Base-by-base conservation (phyloP, 208 protist genomes). In the Trypanosoma scelopori region DNA sequence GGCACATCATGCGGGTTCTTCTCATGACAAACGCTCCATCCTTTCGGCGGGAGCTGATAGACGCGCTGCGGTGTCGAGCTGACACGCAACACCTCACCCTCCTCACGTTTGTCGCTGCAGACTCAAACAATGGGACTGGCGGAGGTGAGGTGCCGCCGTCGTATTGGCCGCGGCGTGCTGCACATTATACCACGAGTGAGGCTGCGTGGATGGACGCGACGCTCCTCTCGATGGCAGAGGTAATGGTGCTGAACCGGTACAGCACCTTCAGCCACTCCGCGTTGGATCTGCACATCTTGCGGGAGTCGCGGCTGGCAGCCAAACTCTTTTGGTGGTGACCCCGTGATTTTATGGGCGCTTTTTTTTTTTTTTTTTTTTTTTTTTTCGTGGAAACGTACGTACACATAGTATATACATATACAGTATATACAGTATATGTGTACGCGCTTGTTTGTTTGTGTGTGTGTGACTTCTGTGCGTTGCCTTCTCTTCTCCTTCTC, bases 191-290 rank as follows among this genome's bases (percentile, higher is more conserved):
- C 16, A 18, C 22, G 15, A 3, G 52, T 6, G 65, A 70, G 56
- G 46, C 28, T 32, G 55, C 57, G 7, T 65, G 30, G 65, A 48
- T 73, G 35, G 72, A 78, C 49, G 5, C 42, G 1, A 70, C 49
- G 2, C 41, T 76, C 32, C 52, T 76, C 7, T 64, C 71, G 13
- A 25, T 64, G 39, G 52, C 71, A 15, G 30, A 66, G 56, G 56
- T 65, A 13, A 52, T 62, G 48, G 37, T 78, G 20, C 49, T 74
- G 1, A 74, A 78, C 58, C 47, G 67, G 16, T 74, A 74, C 60
- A 72, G 55, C 39, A 78, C 72, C 11, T 68, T 78, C 53, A 72
- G 63, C 45, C 67, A 72, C 35, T 64, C 66, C 25, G 72, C 59
- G 4, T 6, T 78, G 20, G 66, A 78, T 45, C 37, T 78, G 27